phyloP scores from a whole-genome alignment of 495 filamentous ascomycete genomes.

The Penicillium canariense region DNA sequence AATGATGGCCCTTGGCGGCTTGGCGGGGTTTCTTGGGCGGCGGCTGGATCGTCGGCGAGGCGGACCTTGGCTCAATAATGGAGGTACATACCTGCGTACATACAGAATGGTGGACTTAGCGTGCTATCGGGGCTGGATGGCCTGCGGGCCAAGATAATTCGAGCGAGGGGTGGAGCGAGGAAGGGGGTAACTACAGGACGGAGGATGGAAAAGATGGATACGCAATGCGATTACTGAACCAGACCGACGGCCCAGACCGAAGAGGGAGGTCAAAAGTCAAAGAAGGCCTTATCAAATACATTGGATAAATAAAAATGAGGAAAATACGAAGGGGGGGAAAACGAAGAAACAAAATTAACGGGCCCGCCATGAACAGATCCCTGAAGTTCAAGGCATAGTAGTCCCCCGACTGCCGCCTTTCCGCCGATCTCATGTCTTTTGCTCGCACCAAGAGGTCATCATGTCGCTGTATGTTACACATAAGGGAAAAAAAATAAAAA shows the following conservation, averaged over 20 bases:
- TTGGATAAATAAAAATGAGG: conserved; percentile 16
- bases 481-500: conserved; percentile 22
- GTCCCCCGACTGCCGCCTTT: background rate
- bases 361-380: conserved; percentile 18
- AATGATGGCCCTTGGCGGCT: conserved; percentile 23
- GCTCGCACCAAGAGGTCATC: conserved; percentile 30
- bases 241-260: conserved; percentile 10
- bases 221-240: conserved; percentile 22
- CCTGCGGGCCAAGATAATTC: background rate
- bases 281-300: conserved; percentile 20
- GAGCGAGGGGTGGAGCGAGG: background rate
- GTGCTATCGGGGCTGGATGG: too few relatives aligned
- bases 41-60: conserved; percentile 2
- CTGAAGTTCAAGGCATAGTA: conserved; percentile 4
- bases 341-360: conserved; percentile 25
- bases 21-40: conserved; percentile 12
- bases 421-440: conserved; percentile 24
- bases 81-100: conserved; percentile 1
- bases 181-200: too few relatives aligned
- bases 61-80: conserved; percentile 8
- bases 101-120: too few relatives aligned
- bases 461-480: conserved; percentile 44
- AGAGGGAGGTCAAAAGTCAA: background rate
- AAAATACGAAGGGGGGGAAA: conserved; percentile 11
- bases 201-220: conserved; percentile 8